Evolutionary conservation across 352 stramenopile species (phyloP), one percentile per base, ranked within the genome.

Genomic region (Halophytophthora polymorphica): DNA sequence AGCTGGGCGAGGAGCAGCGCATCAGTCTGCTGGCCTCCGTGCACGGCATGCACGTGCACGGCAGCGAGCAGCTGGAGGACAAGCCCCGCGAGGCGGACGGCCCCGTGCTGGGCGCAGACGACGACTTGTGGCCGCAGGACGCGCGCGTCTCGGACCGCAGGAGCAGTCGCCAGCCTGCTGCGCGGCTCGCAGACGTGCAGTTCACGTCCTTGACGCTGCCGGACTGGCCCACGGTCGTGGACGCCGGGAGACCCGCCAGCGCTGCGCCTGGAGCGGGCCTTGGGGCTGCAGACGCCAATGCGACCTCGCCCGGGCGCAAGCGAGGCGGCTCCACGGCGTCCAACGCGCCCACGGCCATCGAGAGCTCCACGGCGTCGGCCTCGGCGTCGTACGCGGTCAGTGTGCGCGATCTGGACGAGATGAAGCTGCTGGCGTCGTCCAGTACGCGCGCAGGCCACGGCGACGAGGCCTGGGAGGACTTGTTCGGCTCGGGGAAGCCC

Each of bases 1-100:
- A 93, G 56, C 45, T 93, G 21, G 70, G 64, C 2, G 83, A 93
- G 35, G 80, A 93, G 18, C 83, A 93, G 43, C 77, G 83, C 39
- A 88, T 93, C 13, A 61, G 65, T 43, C 53, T 93, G 23, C 51
- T 90, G 14, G 53, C 77, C 12, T 80, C 74, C 1, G 75, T 90
- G 19, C 66, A 86, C 28, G 61, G 56, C 19, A 64, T 75, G 49
- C n/a, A 39, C 6, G 33, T 78, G 13, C 56, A 71, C 29, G 47
- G 42, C 52, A 62, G 43, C 71, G 66, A 8, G 68, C 70, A 81
- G 19, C 66, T 69, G 17, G 64, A 72, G 36, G 64, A 72, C 18
- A 72, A 72, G 21, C 64, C 58, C 45, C 45, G 70, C 49, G 59
- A 72, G 35, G 47, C 62, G 28, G 51, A 60, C 36, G 61, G 53